These are phyloP conservation scores for Pichia ethanolica DNA, from an alignment of 805 yeast species.

Conservation along the genomic window DNA sequence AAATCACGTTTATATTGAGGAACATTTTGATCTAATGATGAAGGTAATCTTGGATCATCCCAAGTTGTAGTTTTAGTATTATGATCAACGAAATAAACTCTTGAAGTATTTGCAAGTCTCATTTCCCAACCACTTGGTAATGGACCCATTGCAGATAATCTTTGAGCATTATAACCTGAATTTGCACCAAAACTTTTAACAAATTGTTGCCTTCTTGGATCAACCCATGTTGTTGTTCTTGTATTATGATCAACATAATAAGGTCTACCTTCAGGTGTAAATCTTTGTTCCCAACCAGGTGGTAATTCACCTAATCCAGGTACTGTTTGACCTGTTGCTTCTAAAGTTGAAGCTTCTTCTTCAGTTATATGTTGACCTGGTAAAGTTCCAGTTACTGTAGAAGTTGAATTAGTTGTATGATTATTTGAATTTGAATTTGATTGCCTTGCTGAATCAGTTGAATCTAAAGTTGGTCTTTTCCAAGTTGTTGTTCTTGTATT, in stretches of 20 bases:
- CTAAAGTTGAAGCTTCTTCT: conserved; percentile 39
- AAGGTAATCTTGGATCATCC: conserved; percentile 99
- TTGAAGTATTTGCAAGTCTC: conserved; percentile 97
- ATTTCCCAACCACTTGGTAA: conserved; percentile 99
- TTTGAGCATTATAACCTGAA: conserved; percentile 94
- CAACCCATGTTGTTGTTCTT: conserved; percentile 99
- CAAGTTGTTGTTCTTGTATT: conserved; percentile 98
- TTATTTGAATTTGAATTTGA: conserved; percentile 8
- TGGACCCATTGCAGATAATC: conserved; percentile 95
- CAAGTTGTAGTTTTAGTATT: conserved; percentile 98
- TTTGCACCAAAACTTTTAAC: conserved; percentile 89
- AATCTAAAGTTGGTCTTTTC: conserved; percentile 88
- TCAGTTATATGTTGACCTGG: conserved; percentile 22
- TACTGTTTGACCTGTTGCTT: conserved; percentile 81
- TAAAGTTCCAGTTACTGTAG: conserved; percentile 32
- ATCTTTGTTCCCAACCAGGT: conserved; percentile 98
- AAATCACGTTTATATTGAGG: conserved; percentile 99
- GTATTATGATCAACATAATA: conserved; percentile 98
- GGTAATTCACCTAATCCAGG: conserved; percentile 96
- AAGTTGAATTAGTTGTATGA: conserved; percentile 13
- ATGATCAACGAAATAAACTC: conserved; percentile 98
- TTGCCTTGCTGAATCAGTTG: conserved; percentile 42
- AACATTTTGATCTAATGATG: conserved; percentile 94
- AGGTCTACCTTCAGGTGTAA: conserved; percentile 96
- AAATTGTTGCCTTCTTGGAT: conserved; percentile 97